These are phyloP conservation scores for Cryomyces minteri DNA, from an alignment of 495 filamentous ascomycete species.

Conservation along the genomic window DNA sequence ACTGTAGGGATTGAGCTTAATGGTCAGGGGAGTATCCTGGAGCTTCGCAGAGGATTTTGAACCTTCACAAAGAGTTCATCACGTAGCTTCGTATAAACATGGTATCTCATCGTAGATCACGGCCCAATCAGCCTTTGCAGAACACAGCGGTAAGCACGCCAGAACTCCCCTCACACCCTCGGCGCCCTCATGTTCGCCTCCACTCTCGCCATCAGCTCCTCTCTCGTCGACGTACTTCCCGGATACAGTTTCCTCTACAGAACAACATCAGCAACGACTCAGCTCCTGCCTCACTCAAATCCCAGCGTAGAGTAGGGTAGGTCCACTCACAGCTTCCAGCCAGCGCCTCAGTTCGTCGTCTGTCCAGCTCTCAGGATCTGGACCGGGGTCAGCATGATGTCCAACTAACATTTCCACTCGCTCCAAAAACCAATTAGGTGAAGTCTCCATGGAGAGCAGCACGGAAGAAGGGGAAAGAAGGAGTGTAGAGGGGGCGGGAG, in stretches of 20 bases:
- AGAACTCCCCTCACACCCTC: neutral
- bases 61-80: no score
- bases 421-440: no score
- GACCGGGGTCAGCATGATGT: neutral
- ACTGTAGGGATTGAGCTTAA: neutral
- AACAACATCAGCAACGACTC: neutral
- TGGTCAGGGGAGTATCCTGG: neutral
- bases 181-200: constrained; percentile 53
- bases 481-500: no score
- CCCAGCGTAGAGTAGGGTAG: neutral
- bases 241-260: constrained; percentile 59
- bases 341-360: constrained; percentile 9
- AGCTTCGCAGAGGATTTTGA: neutral
- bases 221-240: constrained; percentile 41
- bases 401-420: no score
- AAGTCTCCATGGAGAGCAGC: no score
- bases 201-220: constrained; percentile 63
- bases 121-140: neutral
- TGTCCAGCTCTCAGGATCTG: constrained; percentile 9
- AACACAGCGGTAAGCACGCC: neutral
- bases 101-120: neutral
- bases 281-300: neutral
- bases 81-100: neutral
- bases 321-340: constrained; percentile 6
- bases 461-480: no score